Percentiles rank a stretch among this genome's conserved stretches.
Evolutionary conservation across 148 eudicot species (phyloP).

Genomic region (Diospyros kaki): DNA sequence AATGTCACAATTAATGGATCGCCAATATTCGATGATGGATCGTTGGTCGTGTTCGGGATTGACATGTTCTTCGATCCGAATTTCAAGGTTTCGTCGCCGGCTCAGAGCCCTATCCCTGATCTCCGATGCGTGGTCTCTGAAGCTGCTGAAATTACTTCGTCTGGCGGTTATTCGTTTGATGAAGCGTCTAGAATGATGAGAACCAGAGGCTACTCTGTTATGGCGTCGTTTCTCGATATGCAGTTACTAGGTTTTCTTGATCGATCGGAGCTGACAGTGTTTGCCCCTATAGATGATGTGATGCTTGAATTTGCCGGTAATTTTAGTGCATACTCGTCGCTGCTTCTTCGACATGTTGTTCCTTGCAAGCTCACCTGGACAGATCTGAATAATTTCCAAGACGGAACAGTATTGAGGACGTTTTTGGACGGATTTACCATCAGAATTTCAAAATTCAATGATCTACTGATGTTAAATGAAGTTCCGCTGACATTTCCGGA

Average conservation of each 20-base stretch:
- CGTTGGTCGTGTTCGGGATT: slow-evolving; percentile 32
- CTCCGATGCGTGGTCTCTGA: slow-evolving; percentile 13
- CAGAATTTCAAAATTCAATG: neutral
- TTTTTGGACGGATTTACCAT: slow-evolving; percentile 9
- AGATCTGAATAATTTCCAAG: slow-evolving; percentile 4
- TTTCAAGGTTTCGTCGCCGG: slow-evolving; percentile 12
- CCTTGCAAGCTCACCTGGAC: slow-evolving; percentile 11
- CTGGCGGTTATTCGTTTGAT: slow-evolving; percentile 5
- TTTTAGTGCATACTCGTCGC: neutral
- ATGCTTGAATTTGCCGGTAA: neutral
- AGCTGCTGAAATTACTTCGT: slow-evolving; percentile 4
- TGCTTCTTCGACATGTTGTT: slow-evolving; percentile 13
- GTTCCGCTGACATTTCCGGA: slow-evolving; percentile 15
- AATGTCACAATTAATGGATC: slow-evolving; percentile 27
- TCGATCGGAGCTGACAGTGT: slow-evolving; percentile 31
- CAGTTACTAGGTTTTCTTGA: slow-evolving; percentile 34
- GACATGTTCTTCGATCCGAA: slow-evolving; percentile 40
- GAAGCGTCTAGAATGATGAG: slow-evolving; percentile 40
- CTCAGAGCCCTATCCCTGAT: slow-evolving; percentile 9
- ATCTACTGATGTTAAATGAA: slow-evolving; percentile 5
- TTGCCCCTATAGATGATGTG: slow-evolving; percentile 28
- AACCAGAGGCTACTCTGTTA: slow-evolving; percentile 42
- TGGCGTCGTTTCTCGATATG: slow-evolving; percentile 66
- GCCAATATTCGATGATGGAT: slow-evolving; percentile 59
- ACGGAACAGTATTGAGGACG: slow-evolving; percentile 11